Conservation (phyloP, 2,329 filamentous ascomycete genomes). For the Talaromyces islandicus region DNA sequence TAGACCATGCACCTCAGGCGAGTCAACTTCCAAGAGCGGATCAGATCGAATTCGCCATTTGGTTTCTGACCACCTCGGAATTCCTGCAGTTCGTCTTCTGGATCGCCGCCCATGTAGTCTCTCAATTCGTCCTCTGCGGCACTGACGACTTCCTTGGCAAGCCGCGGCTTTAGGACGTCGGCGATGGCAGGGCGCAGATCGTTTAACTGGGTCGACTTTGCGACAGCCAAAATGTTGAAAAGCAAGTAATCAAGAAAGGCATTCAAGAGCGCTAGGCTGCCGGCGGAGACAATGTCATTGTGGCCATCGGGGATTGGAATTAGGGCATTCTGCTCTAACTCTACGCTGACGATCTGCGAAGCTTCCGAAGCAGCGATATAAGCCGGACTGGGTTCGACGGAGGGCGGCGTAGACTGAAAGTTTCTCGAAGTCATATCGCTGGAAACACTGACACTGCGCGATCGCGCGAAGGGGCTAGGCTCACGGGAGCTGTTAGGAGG, state of each 20-base stretch:
- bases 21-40: constrained; percentile 89
- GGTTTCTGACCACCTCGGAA: constrained; percentile 48
- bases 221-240: constrained; percentile 77
- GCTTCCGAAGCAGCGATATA: constrained; percentile 87
- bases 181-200: constrained; percentile 74
- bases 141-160: constrained; percentile 77
- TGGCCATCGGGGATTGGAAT: constrained; percentile 62
- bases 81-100: constrained; percentile 62
- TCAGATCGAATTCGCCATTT: constrained; percentile 72
- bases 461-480: constrained; percentile 23
- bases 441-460: constrained; percentile 35
- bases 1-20: constrained; percentile 96
- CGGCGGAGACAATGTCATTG: constrained; percentile 64
- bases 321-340: constrained; percentile 69
- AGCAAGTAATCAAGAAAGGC: constrained; percentile 89
- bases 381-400: constrained; percentile 69
- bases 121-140: constrained; percentile 80
- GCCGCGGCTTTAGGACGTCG: constrained; percentile 81
- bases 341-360: constrained; percentile 83
- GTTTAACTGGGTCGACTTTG: constrained; percentile 70
- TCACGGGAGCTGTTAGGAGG: constrained; percentile 1
- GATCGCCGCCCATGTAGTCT: constrained; percentile 75
- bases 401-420: constrained; percentile 56
- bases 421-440: constrained; percentile 29
- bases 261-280: constrained; percentile 75